These are phyloP conservation scores for Casuarina equisetifolia DNA, from an alignment of 306 rosid species.

Conservation along the genomic window DNA sequence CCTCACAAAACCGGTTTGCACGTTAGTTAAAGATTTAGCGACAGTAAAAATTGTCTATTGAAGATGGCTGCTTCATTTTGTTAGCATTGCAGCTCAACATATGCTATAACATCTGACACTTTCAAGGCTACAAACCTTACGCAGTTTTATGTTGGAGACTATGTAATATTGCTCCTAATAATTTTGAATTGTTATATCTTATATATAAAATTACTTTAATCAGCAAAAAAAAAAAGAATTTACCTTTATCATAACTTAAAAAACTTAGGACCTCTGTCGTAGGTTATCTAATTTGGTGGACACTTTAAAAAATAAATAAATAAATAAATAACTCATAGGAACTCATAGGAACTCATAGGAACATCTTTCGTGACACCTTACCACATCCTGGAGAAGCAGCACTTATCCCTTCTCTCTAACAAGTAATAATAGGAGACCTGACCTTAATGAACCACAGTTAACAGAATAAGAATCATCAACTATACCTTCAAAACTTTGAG, in stretches of 20 bases:
- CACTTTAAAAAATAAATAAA: too few species aligned
- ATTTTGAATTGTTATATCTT: too few species aligned
- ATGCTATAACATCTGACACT: background rate
- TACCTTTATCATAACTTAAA: too few species aligned
- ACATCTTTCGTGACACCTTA: too few species aligned
- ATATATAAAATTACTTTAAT: too few species aligned
- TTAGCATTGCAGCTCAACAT: background rate
- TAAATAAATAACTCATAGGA: too few species aligned
- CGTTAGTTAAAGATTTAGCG: background rate
- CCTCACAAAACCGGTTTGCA: background rate
- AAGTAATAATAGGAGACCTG: background rate
- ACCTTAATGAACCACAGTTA: background rate
- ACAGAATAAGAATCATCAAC: conserved; percentile 23
- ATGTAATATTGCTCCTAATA: too few species aligned
- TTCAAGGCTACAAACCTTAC: background rate
- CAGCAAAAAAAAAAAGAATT: too few species aligned
- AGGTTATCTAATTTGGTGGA: too few species aligned
- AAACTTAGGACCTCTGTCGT: too few species aligned
- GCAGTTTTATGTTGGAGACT: background rate
- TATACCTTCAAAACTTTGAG: conserved; percentile 29
- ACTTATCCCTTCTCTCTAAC: background rate
- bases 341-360: too few species aligned
- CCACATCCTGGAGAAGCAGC: too few species aligned
- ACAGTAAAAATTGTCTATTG: background rate
- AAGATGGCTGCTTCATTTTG: background rate